Percentiles rank a stretch among this genome's conserved stretches.
Evolutionary conservation across 805 yeast genomes (phyloP).

Genomic region (Wickerhamiella lipophila): DNA sequence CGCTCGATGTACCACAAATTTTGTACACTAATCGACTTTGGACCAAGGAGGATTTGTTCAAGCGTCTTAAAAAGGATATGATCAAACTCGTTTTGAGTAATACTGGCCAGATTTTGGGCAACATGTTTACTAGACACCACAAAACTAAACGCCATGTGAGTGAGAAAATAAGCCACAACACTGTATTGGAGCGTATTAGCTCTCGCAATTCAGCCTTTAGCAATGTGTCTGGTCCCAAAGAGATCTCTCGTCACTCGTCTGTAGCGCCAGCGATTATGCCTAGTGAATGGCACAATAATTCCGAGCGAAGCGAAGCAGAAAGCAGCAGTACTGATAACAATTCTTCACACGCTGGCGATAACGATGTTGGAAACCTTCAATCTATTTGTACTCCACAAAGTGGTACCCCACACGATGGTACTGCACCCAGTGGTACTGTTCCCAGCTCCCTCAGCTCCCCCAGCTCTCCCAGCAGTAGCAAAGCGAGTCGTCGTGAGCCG

Average conservation of each 20-base stretch:
- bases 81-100: conserved; percentile 31
- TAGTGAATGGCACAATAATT: neutral
- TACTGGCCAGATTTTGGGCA: conserved; percentile 67
- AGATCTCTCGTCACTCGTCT: neutral
- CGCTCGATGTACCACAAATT: conserved; percentile 50
- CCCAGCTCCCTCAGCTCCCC: neutral
- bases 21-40: conserved; percentile 50
- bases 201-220: neutral
- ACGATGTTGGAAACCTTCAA: no score
- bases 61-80: conserved; percentile 43
- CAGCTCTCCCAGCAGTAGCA: neutral
- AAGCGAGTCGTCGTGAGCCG: neutral
- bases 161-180: conserved; percentile 12
- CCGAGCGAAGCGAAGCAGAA: neutral
- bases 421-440: no score
- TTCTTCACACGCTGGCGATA: no score
- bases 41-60: conserved; percentile 56
- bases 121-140: conserved; percentile 40
- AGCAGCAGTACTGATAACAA: no score
- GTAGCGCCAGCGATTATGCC: neutral
- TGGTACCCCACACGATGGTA: no score
- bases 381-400: no score
- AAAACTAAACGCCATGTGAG: conserved; percentile 9
- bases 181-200: neutral
- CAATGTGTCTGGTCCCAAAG: neutral